Conservation (phyloP, 2,329 filamentous ascomycete genomes). For the Aspergillus proliferans region DNA sequence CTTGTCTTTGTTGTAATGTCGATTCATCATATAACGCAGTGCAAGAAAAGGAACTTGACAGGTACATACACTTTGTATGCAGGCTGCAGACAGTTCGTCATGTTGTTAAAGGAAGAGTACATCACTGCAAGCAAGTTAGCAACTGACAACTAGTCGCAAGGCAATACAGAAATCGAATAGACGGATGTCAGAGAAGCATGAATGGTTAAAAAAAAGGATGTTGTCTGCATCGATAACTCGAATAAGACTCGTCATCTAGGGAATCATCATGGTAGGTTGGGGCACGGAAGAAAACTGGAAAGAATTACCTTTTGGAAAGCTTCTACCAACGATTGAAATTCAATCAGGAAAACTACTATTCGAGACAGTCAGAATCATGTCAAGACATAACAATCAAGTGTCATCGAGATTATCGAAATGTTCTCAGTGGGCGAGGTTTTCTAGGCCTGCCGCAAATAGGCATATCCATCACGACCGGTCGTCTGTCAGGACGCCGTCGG, state of each 20-base stretch:
- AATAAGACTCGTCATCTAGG: slow-evolving; percentile 62
- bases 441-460: slow-evolving; percentile 95
- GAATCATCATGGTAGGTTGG: slow-evolving; percentile 42
- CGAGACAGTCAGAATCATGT: slow-evolving; percentile 22
- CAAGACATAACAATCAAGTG: slow-evolving; percentile 1
- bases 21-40: slow-evolving; percentile 64
- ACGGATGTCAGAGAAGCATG: slow-evolving; percentile 50
- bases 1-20: slow-evolving; percentile 81
- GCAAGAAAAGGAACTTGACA: slow-evolving; percentile 14
- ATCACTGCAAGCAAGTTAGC: slow-evolving; percentile 13
- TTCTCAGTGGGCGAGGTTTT: slow-evolving; percentile 98
- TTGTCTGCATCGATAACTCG: slow-evolving; percentile 58
- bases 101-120: not conserved
- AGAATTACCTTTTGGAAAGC: no score
- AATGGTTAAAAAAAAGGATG: slow-evolving; percentile 49
- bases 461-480: slow-evolving; percentile 72
- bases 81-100: not conserved
- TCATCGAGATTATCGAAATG: slow-evolving; percentile 19
- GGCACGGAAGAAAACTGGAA: not conserved
- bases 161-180: slow-evolving; percentile 6
- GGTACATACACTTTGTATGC: slow-evolving; percentile 20
- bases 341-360: slow-evolving; percentile 3
- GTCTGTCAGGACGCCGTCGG: slow-evolving; percentile 58
- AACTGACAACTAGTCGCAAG: slow-evolving; percentile 1
- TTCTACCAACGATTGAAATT: not conserved